Base-by-base conservation (phyloP, 305 asterid species). In the Fraxinus ornus region DNA sequence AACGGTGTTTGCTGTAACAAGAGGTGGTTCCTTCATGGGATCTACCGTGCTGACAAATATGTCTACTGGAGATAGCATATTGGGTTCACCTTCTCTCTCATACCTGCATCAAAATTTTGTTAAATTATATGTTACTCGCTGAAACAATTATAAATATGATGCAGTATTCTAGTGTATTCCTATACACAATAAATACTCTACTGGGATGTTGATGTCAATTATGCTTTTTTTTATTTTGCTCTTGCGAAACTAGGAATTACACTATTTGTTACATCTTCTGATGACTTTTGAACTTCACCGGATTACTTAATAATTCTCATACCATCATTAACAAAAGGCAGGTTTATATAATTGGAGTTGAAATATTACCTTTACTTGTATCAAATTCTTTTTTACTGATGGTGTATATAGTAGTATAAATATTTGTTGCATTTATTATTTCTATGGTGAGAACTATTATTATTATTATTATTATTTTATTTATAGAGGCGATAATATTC, bases 1-100 rank as follows among this genome's bases (percentile, higher is more conserved):
- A 80, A 96, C 89, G 0, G 99, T 96, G 79, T 96, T 96, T 1
- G 97, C 94, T 17, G 99, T 96, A 28, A 94, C 98, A 35, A 96
- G 94, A 74, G 98, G 99, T 22, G 99, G 98, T 82, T 94, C 99
- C 92, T 96, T 96, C 92, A 96, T 77, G 26, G 99, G 97, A 82
- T 94, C 98, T 76, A 94, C 98, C 36, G 98, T 96, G 82, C 98
- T 96, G 62, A 96, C 98, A 75, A 94, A 96, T 78, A 96, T 90
- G 82, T 96, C 98, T 19, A 93, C 95, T 0, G 97, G 97, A 33
- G 94, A 89, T 72, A 96, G 90, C 99, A 94, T 87, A 85, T 92
- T 94, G 0, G 97, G 98, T 83, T 96, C 99, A 3, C 96, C 98
- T 87, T 96, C 98, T 80, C 91, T 96, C 89, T 96, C 99, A 21